Evolutionary conservation across 148 eudicot genomes (phyloP).

Genomic region (Rhododendron griersonianum): DNA sequence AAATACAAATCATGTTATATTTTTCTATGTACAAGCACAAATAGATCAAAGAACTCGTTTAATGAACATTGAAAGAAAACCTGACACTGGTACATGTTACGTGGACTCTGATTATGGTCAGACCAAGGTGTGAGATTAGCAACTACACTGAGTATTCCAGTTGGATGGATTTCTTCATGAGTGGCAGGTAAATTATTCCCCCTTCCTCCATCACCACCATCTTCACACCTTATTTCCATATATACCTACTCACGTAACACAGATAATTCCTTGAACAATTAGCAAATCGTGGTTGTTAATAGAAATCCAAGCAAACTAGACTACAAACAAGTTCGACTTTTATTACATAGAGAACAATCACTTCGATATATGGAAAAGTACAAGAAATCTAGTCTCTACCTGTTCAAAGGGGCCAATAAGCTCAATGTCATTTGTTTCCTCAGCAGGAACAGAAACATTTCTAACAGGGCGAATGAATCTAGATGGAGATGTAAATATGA

Average conservation of each 20-base stretch:
- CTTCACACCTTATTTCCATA: conserved; percentile 87
- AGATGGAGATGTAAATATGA: conserved; percentile 80
- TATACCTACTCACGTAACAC: conserved; percentile 47
- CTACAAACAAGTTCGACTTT: neutral
- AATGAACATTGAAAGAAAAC: conserved; percentile 25
- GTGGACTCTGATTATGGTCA: conserved; percentile 98
- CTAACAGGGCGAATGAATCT: conserved; percentile 84
- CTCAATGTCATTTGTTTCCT: conserved; percentile 59
- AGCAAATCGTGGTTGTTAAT: neutral
- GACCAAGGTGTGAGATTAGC: conserved; percentile 95
- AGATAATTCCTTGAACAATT: neutral
- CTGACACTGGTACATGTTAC: conserved; percentile 99
- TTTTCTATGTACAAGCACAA: neutral
- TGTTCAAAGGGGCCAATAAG: conserved; percentile 93
- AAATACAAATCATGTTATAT: neutral
- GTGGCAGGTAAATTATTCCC: conserved; percentile 60
- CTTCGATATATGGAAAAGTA: neutral
- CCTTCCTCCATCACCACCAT: conserved; percentile 96
- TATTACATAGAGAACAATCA: neutral
- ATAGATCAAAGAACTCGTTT: neutral
- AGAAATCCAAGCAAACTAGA: neutral
- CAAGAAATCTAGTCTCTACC: conserved; percentile 29
- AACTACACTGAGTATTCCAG: conserved; percentile 83
- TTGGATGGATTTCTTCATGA: conserved; percentile 93
- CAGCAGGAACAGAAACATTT: conserved; percentile 51